Evolutionary conservation across 2,329 filamentous ascomycete genomes (phyloP).

Genomic region (Ceratocystis alfenasii): DNA sequence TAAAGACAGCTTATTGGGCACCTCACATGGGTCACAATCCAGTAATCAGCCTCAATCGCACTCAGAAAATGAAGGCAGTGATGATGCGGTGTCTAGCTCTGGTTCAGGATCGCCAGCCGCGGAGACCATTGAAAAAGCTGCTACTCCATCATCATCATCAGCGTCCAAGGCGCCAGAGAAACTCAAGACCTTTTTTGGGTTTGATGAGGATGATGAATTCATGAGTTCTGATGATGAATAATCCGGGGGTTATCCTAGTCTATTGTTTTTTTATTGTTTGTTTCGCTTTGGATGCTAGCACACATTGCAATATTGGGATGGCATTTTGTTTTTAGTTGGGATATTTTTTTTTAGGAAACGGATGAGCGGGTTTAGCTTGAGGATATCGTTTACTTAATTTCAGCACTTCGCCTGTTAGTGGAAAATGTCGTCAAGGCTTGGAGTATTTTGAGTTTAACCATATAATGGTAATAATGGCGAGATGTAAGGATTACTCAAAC

Average conservation of each 20-base stretch:
- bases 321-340: not conserved
- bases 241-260: not conserved
- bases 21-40: slow-evolving; percentile 39
- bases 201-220: slow-evolving; percentile 68
- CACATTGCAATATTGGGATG: slow-evolving; percentile 3
- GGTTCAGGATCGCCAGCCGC: slow-evolving; percentile 23
- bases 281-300: slow-evolving; percentile 4
- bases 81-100: not conserved
- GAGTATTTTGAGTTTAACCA: not conserved
- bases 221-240: slow-evolving; percentile 49
- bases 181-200: slow-evolving; percentile 53
- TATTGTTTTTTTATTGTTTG: not conserved
- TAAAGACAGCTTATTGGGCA: slow-evolving; percentile 47
- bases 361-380: slow-evolving; percentile 6
- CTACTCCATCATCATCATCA: not conserved
- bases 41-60: slow-evolving; percentile 25
- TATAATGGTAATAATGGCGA: not conserved
- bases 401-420: not conserved
- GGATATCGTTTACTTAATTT: not conserved
- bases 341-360: not conserved
- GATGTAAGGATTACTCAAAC: not conserved
- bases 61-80: slow-evolving; percentile 26
- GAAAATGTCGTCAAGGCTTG: not conserved
- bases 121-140: not conserved
- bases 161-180: slow-evolving; percentile 31